Base-by-base conservation (phyloP, 2,329 filamentous ascomycete genomes). In the Cladosporium oxysporum region DNA sequence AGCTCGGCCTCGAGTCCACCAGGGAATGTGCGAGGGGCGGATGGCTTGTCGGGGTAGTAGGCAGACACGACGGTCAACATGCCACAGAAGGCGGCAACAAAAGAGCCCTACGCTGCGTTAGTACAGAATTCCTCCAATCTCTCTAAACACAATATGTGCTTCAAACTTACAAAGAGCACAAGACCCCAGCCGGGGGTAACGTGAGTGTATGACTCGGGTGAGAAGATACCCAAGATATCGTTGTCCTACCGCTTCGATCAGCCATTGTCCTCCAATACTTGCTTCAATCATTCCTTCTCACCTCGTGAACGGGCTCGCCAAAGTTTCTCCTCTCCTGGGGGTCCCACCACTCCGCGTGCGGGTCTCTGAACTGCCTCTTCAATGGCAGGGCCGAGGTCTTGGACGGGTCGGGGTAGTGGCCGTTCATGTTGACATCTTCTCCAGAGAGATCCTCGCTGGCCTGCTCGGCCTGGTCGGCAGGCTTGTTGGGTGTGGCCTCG, bases 321-420 rank as follows among this genome's bases (percentile, higher is more conserved):
- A 91, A 98, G 85, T 99, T 98, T 75, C 95, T 88, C 78, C 93
- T 90, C 80, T 98, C 95, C 82, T 99, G 95, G 80, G 93, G 91
- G 81, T 99, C 94, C 92, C 93, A 98, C 92, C 93, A 99, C 77
- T 92, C 89, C 76, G 81, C 94, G 78, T 98, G 87, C 41, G 96
- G 95, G 79, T 98, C 95, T 78, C 95, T 92, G 82, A 92, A 91
- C 79, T 93, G 90, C 73, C 94, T 91, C 85, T 97, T 97, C 80
- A 94, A 83, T 64, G 85, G 81, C 33, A 76, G 70, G n/a, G 72
- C 74, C 16, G 74, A 75, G 64, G 72, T 76, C 47, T 72, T 67
- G 16, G 88, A 87, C 66, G 91, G 91, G 81, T 93, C 92, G 76
- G 91, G 85, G 79, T 92, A 95, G 79, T 90, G 90, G 76, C 91